Percentiles rank a stretch among this genome's conserved stretches.
Evolutionary conservation across 2,329 filamentous ascomycete genomes (phyloP).

Genomic region (Coniochaeta prunicola): DNA sequence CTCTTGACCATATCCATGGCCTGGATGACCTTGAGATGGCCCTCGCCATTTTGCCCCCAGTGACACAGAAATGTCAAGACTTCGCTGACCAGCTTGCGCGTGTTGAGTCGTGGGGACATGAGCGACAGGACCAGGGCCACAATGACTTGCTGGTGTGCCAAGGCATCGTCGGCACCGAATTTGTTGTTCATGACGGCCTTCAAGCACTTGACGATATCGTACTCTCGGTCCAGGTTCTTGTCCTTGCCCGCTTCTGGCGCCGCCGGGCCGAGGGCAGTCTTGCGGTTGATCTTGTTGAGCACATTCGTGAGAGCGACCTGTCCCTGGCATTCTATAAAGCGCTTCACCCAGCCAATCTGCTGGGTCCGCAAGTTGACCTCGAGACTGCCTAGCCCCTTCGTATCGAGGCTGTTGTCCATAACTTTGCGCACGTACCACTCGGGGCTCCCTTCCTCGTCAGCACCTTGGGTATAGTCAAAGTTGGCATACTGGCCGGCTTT

Average conservation of each 20-base stretch:
- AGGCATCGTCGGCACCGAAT: conserved; percentile 92
- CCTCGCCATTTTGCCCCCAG: conserved; percentile 76
- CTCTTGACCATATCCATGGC: conserved; percentile 87
- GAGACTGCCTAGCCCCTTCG: conserved; percentile 85
- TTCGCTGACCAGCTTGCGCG: conserved; percentile 90
- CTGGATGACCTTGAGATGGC: conserved; percentile 89
- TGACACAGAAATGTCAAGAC: conserved; percentile 94
- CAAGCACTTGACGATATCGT: conserved; percentile 95
- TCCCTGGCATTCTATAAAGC: conserved; percentile 94
- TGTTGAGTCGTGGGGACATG: conserved; percentile 82
- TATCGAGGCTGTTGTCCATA: conserved; percentile 89
- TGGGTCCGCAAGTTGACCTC: conserved; percentile 93
- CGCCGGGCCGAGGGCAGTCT: conserved; percentile 66
- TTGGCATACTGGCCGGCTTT: conserved; percentile 64
- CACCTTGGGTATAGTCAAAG: conserved; percentile 64
- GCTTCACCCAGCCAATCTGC: conserved; percentile 94
- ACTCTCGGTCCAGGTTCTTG: conserved; percentile 82
- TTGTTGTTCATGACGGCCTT: conserved; percentile 99
- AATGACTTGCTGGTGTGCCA: conserved; percentile 83
- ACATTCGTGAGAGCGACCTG: conserved; percentile 94
- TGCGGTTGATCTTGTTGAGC: conserved; percentile 86
- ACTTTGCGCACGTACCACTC: conserved; percentile 98
- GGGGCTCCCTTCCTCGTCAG: conserved; percentile 90
- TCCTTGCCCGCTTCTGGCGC: conserved; percentile 56
- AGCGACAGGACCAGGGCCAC: conserved; percentile 81